Percentiles rank a stretch among this genome's conserved stretches.
phyloP scores from a whole-genome alignment of 495 filamentous ascomycete species.

The Aspergillus affinis region DNA sequence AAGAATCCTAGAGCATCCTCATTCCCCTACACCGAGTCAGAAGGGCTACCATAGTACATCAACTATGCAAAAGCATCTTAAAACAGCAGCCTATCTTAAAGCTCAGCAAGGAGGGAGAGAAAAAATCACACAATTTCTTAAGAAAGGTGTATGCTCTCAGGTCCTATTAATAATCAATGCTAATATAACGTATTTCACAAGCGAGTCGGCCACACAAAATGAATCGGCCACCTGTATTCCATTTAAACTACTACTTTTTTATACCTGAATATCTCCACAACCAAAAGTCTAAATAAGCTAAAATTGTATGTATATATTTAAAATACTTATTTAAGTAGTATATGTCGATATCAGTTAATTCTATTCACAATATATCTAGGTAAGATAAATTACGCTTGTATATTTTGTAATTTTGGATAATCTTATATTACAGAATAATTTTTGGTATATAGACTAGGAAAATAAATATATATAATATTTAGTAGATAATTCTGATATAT shows the following conservation, averaged over 20 bases:
- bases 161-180: too few relatives aligned
- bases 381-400: background rate
- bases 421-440: too few relatives aligned
- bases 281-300: background rate
- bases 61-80: background rate
- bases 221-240: background rate
- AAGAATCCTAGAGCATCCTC: background rate
- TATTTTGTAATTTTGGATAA: too few relatives aligned
- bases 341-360: background rate
- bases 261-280: background rate
- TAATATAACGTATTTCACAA: background rate
- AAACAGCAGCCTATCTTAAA: too few relatives aligned
- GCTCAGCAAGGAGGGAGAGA: too few relatives aligned
- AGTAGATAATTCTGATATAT: background rate
- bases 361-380: constrained; percentile 2
- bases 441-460: background rate
- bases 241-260: too few relatives aligned
- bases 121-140: too few relatives aligned
- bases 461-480: background rate
- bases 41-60: background rate
- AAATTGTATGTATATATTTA: background rate
- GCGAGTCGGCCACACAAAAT: background rate
- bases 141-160: too few relatives aligned
- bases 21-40: too few relatives aligned
- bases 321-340: background rate